Conservation (phyloP, 306 rosid species). For the Medicago arabica region DNA sequence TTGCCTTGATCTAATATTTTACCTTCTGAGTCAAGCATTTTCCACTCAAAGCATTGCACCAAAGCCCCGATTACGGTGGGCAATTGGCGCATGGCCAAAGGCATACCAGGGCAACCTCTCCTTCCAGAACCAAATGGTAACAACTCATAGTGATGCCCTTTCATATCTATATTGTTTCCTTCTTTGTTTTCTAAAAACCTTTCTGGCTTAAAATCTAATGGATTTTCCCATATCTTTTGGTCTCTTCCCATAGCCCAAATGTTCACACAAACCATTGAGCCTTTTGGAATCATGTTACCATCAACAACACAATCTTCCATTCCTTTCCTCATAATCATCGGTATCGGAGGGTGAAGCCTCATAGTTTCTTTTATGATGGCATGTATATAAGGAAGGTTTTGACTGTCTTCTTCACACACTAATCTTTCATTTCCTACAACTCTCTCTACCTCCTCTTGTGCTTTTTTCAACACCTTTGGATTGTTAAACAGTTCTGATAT, state of each 20-base stretch:
- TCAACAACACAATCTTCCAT: constrained; percentile 38
- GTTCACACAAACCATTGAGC: constrained; percentile 40
- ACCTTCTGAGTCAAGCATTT: constrained; percentile 10
- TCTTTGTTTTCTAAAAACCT: neutral
- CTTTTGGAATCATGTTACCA: constrained; percentile 45
- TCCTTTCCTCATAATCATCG: constrained; percentile 51
- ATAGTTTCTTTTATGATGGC: constrained; percentile 40
- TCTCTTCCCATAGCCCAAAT: constrained; percentile 64
- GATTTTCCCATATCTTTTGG: constrained; percentile 45
- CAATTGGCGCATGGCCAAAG: constrained; percentile 53
- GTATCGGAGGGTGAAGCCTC: constrained; percentile 38
- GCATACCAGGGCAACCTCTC: constrained; percentile 60
- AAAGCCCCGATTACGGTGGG: constrained; percentile 49
- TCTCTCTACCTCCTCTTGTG: constrained; percentile 51
- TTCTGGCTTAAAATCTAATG: constrained; percentile 42
- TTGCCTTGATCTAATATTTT: neutral
- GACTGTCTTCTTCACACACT: constrained; percentile 50
- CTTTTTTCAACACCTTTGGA: constrained; percentile 50
- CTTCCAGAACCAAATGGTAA: constrained; percentile 57
- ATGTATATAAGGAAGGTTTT: constrained; percentile 55
- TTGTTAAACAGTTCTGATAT: constrained; percentile 59
- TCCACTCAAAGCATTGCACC: constrained; percentile 63
- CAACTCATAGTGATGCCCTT: constrained; percentile 20
- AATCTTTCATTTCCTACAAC: constrained; percentile 43
- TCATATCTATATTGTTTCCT: neutral